Conservation (phyloP, 139 green algal species). For the Auxenochlorella pyrenoidosa region DNA sequence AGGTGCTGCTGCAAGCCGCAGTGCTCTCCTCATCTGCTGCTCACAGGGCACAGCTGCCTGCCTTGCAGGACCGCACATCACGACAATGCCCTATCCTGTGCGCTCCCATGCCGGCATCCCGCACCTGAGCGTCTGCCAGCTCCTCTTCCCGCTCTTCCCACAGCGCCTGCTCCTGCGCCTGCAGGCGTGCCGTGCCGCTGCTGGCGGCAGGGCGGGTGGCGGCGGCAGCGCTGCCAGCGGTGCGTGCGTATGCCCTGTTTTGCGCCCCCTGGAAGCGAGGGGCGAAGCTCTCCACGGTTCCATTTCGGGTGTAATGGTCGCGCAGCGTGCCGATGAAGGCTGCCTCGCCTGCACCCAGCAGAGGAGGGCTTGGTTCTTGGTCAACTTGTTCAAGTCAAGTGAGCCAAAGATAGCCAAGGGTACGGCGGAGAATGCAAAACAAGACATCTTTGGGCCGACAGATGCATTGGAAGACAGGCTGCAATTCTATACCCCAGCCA, state of each 20-base stretch:
- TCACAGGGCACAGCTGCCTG: background rate
- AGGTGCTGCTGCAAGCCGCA: background rate
- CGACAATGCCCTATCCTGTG: too few species aligned
- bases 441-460: background rate
- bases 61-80: too few species aligned
- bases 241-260: background rate
- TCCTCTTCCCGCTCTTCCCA: slow-evolving; percentile 33
- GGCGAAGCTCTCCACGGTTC: background rate
- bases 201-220: background rate
- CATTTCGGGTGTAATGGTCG: slow-evolving; percentile 14
- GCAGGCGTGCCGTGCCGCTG: background rate
- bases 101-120: background rate
- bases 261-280: background rate
- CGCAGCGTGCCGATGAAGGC: slow-evolving; percentile 12
- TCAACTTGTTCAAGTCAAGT: too few species aligned
- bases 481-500: background rate
- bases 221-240: background rate
- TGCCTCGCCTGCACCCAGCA: background rate
- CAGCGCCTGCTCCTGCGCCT: slow-evolving; percentile 8
- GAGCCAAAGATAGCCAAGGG: too few species aligned
- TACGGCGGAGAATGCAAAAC: background rate
- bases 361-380: too few species aligned
- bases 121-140: slow-evolving; percentile 27
- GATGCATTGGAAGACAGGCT: background rate
- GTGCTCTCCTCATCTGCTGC: background rate